Percentiles rank a stretch among this genome's conserved stretches.
Evolutionary conservation across 768 basidiomycete species (phyloP).

Genomic region (Hypsizygus marmoreus): DNA sequence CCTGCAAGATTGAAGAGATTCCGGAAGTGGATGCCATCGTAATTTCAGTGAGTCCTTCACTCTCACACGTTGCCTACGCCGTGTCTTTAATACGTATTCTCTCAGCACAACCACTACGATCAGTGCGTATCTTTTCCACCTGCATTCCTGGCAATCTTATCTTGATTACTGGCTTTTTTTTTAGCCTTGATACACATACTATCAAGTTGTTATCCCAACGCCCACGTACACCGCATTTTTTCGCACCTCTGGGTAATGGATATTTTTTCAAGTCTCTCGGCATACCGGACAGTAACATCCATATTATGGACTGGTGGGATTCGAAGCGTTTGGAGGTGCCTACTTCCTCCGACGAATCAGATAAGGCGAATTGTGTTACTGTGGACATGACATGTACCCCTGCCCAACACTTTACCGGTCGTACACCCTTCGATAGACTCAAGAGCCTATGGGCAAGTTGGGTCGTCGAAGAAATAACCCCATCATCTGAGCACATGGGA

Average conservation of each 20-base stretch:
- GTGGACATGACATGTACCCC: constrained; percentile 62
- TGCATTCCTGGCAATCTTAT: neutral
- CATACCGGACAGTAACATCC: constrained; percentile 39
- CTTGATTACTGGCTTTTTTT: neutral
- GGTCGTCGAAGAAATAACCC: constrained; percentile 60
- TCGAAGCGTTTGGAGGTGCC: constrained; percentile 38
- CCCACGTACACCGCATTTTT: constrained; percentile 47
- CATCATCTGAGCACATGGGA: too few species aligned
- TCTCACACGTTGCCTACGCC: neutral
- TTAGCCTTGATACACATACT: constrained; percentile 47
- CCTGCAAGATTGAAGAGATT: constrained; percentile 54
- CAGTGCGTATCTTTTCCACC: constrained; percentile 46
- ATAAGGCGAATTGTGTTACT: constrained; percentile 14
- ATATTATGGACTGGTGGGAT: constrained; percentile 71
- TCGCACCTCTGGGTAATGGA: constrained; percentile 58
- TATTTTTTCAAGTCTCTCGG: constrained; percentile 41
- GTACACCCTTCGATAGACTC: constrained; percentile 51
- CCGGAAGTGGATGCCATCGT: constrained; percentile 65
- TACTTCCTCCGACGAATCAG: constrained; percentile 9
- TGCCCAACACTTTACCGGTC: constrained; percentile 63
- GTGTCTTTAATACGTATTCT: neutral
- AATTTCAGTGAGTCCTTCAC: constrained; percentile 47
- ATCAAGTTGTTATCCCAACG: constrained; percentile 38
- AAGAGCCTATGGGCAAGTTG: constrained; percentile 68
- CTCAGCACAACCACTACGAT: constrained; percentile 54